phyloP scores from a whole-genome alignment of 73 alveolate genomes.

The Blepharisma japonicum region DNA sequence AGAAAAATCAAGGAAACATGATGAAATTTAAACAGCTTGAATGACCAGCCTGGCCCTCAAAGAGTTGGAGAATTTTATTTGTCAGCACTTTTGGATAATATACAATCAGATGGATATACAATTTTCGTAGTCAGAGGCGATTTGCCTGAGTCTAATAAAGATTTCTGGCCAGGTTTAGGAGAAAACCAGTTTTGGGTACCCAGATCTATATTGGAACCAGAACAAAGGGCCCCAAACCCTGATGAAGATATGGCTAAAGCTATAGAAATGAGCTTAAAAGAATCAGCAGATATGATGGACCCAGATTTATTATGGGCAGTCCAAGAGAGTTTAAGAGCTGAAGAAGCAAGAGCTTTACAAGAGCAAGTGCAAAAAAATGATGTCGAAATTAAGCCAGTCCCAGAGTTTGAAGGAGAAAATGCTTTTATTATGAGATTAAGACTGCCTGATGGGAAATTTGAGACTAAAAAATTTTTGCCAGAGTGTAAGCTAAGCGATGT shows the following conservation, averaged over 20 bases:
- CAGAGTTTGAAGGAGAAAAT: constrained; percentile 4
- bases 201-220: not conserved
- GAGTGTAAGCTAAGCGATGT: not conserved
- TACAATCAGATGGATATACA: not conserved
- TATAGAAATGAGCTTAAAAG: not conserved
- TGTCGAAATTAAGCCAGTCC: not conserved
- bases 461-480: not conserved
- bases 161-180: not conserved
- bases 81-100: not conserved
- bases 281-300: not conserved
- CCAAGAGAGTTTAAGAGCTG: not conserved
- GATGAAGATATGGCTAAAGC: not conserved
- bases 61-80: not conserved
- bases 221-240: not conserved
- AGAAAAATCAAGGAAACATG: not conserved
- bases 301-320: not conserved
- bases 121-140: not conserved
- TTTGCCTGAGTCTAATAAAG: not conserved
- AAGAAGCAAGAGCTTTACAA: not conserved
- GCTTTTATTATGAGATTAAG: not conserved
- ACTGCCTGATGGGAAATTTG: not conserved
- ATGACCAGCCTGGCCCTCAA: not conserved
- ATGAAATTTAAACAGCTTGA: not conserved
- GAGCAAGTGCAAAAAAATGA: not conserved
- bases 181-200: not conserved